Evolutionary conservation across 2,329 filamentous ascomycete species (phyloP).

Genomic region (Diplodia mutila): DNA sequence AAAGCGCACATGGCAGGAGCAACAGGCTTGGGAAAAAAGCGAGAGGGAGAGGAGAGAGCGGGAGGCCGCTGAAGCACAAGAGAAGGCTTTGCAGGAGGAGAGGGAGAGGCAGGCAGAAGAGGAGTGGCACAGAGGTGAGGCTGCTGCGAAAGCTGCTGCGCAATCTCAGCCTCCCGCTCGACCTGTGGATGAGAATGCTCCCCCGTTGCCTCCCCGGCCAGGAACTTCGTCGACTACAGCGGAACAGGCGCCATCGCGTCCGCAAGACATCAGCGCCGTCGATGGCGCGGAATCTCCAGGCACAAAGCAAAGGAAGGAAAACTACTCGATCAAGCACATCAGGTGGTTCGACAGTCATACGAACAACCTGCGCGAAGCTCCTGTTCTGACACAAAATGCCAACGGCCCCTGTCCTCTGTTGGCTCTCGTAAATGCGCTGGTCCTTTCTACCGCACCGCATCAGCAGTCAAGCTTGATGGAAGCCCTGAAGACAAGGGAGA

Average conservation of each 20-base stretch:
- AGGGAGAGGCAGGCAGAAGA: conserved; percentile 35
- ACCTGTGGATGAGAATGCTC: conserved; percentile 30
- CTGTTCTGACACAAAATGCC: conserved; percentile 87
- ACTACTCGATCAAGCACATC: conserved; percentile 91
- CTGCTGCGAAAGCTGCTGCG: conserved; percentile 27
- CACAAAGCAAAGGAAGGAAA: conserved; percentile 63
- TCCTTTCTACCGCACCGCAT: conserved; percentile 75
- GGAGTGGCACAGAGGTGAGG: conserved; percentile 34
- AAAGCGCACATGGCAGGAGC: conserved; percentile 36
- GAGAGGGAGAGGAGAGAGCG: conserved; percentile 34
- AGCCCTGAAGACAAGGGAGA: conserved; percentile 77
- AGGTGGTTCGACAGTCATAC: conserved; percentile 74
- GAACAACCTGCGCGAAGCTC: conserved; percentile 71
- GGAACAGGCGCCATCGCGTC: conserved; percentile 34
- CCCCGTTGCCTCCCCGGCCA: conserved; percentile 38
- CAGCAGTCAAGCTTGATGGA: conserved; percentile 73
- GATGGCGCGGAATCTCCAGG: conserved; percentile 40
- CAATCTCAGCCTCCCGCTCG: background rate
- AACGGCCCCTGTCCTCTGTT: conserved; percentile 95
- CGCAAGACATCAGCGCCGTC: conserved; percentile 29
- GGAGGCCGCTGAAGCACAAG: conserved; percentile 32
- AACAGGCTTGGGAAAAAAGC: conserved; percentile 38
- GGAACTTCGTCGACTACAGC: conserved; percentile 28
- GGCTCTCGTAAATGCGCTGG: conserved; percentile 89
- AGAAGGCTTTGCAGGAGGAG: conserved; percentile 32